Evolutionary conservation across 2,329 filamentous ascomycete species (phyloP), one percentile per base, ranked within the genome.

Genomic region (Ceratocystis alfenasii): DNA sequence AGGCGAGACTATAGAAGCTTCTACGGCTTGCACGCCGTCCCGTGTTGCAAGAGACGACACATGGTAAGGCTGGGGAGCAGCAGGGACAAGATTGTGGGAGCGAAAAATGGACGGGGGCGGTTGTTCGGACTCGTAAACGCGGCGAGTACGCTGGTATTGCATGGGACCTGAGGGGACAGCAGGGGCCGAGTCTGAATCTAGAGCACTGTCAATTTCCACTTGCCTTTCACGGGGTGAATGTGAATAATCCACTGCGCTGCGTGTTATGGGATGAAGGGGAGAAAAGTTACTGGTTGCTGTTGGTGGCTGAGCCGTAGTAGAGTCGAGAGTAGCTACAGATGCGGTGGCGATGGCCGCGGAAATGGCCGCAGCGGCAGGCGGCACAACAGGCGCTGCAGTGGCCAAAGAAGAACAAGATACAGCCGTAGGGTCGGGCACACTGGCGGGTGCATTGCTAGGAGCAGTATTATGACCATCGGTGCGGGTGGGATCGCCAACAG

Each of bases 1-100:
- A 22, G 53, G 63, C 7, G 60, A 57, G 53, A 57, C 48, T 7
- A 65, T 25, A 20, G 63, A 63, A 17, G 60, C 61, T 28, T 65
- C 66, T 20, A 67, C 66, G n/a, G 28, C 45, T 17, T 57, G 41
- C 20, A 36, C 50, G 28, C 66, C 66, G 12, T 45, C 36, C 15
- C 60, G 59, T 4, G 59, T 63, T 70, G 81, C 77, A 76, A 87
- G 72, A 69, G 81, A 78, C 73, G 87, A 80, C 69, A 84, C 84
- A 72, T 89, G 87, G 62, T 86, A 85, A 64, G 89, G 88, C 72
- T 89, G 88, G 30, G 89, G 88, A 63, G 89, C 89, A 72, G 87
- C 77, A 53, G 87, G 87, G 45, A 85, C 86, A 63, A 86, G 83
- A 71, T 92, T 86, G 73, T 91, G 87, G 70, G 85, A 86, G 72